These are phyloP conservation scores for Trametes maxima DNA, from an alignment of 768 basidiomycete genomes.

Conservation along the genomic window DNA sequence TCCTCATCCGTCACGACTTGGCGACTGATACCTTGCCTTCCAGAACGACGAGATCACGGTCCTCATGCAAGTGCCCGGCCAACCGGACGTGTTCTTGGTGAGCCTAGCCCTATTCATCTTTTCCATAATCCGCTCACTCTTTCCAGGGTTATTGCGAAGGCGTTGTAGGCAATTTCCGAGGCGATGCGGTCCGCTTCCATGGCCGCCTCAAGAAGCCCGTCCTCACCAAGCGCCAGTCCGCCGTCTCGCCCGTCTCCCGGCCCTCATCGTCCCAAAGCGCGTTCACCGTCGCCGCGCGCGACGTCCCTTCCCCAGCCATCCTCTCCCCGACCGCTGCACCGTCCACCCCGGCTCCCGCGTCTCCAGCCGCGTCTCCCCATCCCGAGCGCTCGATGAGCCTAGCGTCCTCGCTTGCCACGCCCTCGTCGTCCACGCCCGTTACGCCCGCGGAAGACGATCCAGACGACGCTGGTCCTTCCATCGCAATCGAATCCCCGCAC, in stretches of 20 bases:
- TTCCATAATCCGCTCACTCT: not conserved
- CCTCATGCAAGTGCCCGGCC: slow-evolving; percentile 64
- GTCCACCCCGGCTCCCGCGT: slow-evolving; percentile 7
- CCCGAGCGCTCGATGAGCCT: slow-evolving; percentile 21
- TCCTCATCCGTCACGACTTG: not conserved
- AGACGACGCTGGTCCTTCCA: not conserved
- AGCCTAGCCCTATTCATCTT: slow-evolving; percentile 29
- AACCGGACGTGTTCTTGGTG: slow-evolving; percentile 64
- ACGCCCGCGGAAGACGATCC: slow-evolving; percentile 14
- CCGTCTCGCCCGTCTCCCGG: slow-evolving; percentile 29
- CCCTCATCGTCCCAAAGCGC: slow-evolving; percentile 33
- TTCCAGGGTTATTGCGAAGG: slow-evolving; percentile 83
- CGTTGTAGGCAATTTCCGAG: slow-evolving; percentile 76
- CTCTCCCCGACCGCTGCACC: not conserved
- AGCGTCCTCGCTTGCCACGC: slow-evolving; percentile 16
- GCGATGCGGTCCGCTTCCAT: slow-evolving; percentile 65
- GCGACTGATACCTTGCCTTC: not conserved
- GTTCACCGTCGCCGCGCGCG: slow-evolving; percentile 22
- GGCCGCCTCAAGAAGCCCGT: slow-evolving; percentile 78
- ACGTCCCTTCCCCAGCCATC: slow-evolving; percentile 17
- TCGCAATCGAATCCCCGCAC: not conserved
- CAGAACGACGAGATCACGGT: slow-evolving; percentile 83
- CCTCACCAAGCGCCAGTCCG: slow-evolving; percentile 63
- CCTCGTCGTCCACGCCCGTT: slow-evolving; percentile 11
- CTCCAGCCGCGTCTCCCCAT: slow-evolving; percentile 1